Base-by-base conservation (phyloP, 139 green algal species). In the Picochlorum sp. region DNA sequence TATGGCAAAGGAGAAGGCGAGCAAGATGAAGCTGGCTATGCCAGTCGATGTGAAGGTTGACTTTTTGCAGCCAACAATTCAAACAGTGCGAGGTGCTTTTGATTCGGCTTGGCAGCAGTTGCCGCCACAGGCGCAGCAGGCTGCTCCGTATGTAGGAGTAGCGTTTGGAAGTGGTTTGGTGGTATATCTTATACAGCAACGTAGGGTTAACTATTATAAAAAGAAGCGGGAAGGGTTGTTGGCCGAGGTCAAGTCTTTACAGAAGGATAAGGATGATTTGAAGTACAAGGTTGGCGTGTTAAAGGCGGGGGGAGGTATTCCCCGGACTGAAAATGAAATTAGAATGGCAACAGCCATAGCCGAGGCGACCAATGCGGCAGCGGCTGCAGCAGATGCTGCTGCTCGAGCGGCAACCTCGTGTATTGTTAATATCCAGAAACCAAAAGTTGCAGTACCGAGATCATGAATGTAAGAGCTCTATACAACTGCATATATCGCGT, bases 401-500 rank as follows among this genome's bases (percentile, higher is more conserved):
- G 75, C 75, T 49, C 44, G 64, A 18, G 75, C 75, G 23, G 72
- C 75, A 15, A 63, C 72, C 1, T 61, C 68, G 3, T 81, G 75
- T 66, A 72, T 76, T 47, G 60, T 76, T 4, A 65, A 71, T 18
- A n/a, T 24, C 13, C n/a, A 15, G n/a, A 18, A 41, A 41, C 34
- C 7, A 41, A 41, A 21, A 55, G n/a, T 21, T 55, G 49, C 18
- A 14, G 11, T 24, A 18, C 49, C n/a, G n/a, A 55, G n/a, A 41
- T 41, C 34, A 41, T 41, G 34, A 41, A 41, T 41, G 34, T 45
- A 45, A 21, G 26, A 66, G 20, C 6, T 44, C 18, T 75, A 78
- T 16, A 78, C 60, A 20, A 86, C 45, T 18, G 74, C 80, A 61
- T 80, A 86, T 23, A 80, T 61, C 3, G 80, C 65, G 10, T 70